Evolutionary conservation across 495 filamentous ascomycete species (phyloP).

Genomic region (Neurospora africana): DNA sequence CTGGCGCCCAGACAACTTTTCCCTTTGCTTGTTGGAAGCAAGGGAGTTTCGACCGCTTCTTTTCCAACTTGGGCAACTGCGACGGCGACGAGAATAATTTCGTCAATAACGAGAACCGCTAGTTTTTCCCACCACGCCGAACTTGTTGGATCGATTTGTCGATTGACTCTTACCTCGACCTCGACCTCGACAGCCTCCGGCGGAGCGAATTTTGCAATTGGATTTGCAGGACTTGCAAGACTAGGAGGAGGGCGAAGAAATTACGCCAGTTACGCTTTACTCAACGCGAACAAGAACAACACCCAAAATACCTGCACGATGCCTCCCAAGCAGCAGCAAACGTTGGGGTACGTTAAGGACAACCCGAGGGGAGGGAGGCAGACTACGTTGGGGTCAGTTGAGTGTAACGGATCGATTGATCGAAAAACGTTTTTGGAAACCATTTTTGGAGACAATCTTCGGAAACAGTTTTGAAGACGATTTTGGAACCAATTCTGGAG

Average conservation of each 20-base stretch:
- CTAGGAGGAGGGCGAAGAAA: not conserved
- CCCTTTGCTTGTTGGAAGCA: not conserved
- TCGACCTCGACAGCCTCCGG: not conserved
- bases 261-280: not conserved
- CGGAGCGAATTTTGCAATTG: not conserved
- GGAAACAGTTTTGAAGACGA: not conserved
- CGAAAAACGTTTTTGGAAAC: not conserved
- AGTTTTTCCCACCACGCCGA: too few species aligned
- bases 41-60: not conserved
- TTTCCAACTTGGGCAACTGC: not conserved
- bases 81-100: not conserved
- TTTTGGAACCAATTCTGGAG: not conserved
- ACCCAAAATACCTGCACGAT: constrained; percentile 18
- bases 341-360: constrained; percentile 82
- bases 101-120: not conserved
- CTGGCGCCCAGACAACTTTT: constrained; percentile 6
- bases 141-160: not conserved
- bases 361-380: constrained; percentile 35
- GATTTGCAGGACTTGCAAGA: not conserved
- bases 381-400: constrained; percentile 71
- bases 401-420: not conserved
- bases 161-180: not conserved
- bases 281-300: not conserved
- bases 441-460: not conserved
- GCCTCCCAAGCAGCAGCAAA: constrained; percentile 64